Base-by-base conservation (phyloP, 805 yeast species). In the Zygotorulaspora chibaensis region DNA sequence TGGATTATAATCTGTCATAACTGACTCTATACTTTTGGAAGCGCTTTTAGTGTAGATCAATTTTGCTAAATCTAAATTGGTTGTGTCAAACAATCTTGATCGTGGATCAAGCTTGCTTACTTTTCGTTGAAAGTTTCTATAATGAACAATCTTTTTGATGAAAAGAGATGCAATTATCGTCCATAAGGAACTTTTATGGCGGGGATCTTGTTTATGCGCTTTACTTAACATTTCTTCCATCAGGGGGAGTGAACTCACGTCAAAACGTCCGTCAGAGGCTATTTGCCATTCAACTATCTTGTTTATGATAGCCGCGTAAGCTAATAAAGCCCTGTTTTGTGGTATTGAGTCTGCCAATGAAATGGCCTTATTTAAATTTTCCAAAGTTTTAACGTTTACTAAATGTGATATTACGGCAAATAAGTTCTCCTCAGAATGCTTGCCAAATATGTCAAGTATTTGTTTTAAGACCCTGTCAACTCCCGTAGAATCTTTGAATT, bases 401-500 rank as follows among this genome's bases (percentile, higher is more conserved):
- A 62, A 23, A 38, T 61, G 56, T 4, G 50, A 27, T 5, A 57
- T 44, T 7, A 63, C 52, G 1, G 59, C 55, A 28, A 50, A 51
- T 29, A 57, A 56, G 41, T 58, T 53, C 10, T 54, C 55, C 16
- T 51, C 44, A 2, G 62, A 57, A 12, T 54, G 47, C 12, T 40
- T 38, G 3, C 57, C 59, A 38, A 50, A 53, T n/a, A 38, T 46
- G 1, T 51, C 54, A 1, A 33, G 47, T 11, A 62, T 62, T 30
- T 55, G 55, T 35, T 51, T 55, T 8, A 61, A 40, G 2, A 56
- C 56, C 13, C 50, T 43, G 35, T 62, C 61, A 8, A 62, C 64
- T 40, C 64, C 62, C 10, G 43, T 46, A 12, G 63, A 53, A 36
- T 61, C 65, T n/a, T 55, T 52, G 35, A 62, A 63, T 6, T 42